These are phyloP conservation scores for Colletotrichum sidae DNA, from an alignment of 2,329 filamentous ascomycete species.

Conservation along the genomic window DNA sequence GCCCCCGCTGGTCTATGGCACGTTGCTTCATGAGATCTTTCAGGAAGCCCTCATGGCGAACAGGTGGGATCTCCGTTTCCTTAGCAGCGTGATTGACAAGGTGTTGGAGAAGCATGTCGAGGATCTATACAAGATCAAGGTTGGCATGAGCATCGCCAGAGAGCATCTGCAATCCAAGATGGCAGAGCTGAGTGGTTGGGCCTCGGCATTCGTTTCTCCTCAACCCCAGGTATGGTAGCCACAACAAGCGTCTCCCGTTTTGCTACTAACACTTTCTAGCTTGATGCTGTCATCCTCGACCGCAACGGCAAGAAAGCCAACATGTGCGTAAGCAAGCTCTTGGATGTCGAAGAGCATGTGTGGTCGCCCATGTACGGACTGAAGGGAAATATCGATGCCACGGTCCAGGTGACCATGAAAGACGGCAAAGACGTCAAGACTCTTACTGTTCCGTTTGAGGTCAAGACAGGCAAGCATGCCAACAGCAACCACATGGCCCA, in stretches of 20 bases:
- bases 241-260: background rate
- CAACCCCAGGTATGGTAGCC: conserved; percentile 70
- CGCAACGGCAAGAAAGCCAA: conserved; percentile 65
- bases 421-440: conserved; percentile 75
- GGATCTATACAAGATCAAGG: conserved; percentile 87
- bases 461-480: conserved; percentile 91
- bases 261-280: conserved; percentile 44
- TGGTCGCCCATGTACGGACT: conserved; percentile 98
- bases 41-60: conserved; percentile 90
- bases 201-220: conserved; percentile 79
- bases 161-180: conserved; percentile 88
- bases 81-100: conserved; percentile 74
- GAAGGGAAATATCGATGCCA: conserved; percentile 98
- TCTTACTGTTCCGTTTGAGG: conserved; percentile 90
- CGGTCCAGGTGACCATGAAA: conserved; percentile 86
- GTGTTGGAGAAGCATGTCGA: conserved; percentile 85
- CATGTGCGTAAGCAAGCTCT: conserved; percentile 90
- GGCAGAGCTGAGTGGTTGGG: conserved; percentile 85
- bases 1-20: conserved; percentile 88
- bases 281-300: conserved; percentile 31
- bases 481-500: conserved; percentile 90
- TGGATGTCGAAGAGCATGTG: conserved; percentile 97
- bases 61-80: conserved; percentile 78
- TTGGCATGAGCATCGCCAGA: conserved; percentile 77
- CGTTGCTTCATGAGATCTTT: conserved; percentile 94